Percentiles rank a stretch among this genome's conserved stretches.
Evolutionary conservation across 2,329 filamentous ascomycete genomes (phyloP).

Genomic region (Albophoma yamanashiensis): DNA sequence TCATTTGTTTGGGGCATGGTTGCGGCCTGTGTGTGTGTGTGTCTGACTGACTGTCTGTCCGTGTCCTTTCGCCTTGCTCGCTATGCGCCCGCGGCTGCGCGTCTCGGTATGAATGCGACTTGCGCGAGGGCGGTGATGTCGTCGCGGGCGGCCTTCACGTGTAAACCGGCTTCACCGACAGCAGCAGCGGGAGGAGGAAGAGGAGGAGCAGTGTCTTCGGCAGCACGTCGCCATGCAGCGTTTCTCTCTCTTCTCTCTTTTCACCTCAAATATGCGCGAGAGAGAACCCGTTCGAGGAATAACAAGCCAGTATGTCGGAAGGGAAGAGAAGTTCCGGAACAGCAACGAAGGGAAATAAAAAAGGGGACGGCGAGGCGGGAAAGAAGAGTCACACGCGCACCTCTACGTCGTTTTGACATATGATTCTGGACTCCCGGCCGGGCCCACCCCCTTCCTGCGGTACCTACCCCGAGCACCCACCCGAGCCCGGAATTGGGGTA

Average conservation of each 20-base stretch:
- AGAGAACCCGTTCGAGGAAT: not conserved
- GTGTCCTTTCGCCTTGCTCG: not conserved
- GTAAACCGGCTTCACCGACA: not conserved
- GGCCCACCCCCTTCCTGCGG: not conserved
- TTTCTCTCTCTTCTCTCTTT: not conserved
- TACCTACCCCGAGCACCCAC: not conserved
- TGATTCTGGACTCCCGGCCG: conserved; percentile 1
- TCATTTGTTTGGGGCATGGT: conserved; percentile 22
- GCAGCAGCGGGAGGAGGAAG: too few relatives aligned
- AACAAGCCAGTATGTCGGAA: not conserved
- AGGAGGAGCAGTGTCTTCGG: not conserved
- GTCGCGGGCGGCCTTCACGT: not conserved
- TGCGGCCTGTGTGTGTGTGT: not conserved
- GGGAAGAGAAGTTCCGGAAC: not conserved
- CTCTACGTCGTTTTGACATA: conserved; percentile 3
- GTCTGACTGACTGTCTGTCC: too few relatives aligned
- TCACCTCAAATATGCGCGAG: not conserved
- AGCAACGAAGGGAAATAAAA: not conserved
- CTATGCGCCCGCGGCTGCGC: not conserved
- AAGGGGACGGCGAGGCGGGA: not conserved
- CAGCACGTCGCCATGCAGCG: not conserved
- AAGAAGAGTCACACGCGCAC: not conserved
- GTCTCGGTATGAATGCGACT: not conserved
- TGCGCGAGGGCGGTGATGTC: too few relatives aligned
- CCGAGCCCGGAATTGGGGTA: not conserved